Percentiles rank a stretch among this genome's conserved stretches.
These are phyloP conservation scores for Sarcodon sp. DNA, from an alignment of 768 basidiomycete genomes.

Conservation along the genomic window DNA sequence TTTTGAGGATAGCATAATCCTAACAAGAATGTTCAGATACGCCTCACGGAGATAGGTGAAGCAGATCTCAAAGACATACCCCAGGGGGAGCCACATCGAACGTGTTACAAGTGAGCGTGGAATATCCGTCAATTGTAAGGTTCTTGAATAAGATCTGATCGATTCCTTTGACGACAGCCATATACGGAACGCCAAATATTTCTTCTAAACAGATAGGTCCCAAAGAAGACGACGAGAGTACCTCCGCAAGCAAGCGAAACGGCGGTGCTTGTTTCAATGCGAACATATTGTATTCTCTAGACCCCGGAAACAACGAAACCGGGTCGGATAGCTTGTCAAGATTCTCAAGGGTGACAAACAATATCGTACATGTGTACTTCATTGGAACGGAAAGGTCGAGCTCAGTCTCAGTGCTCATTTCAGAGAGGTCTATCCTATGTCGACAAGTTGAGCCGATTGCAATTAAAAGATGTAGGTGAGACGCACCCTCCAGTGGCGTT, in stretches of 20 bases:
- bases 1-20: constrained; percentile 6
- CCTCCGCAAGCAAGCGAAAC: constrained; percentile 25
- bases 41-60: not conserved
- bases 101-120: constrained; percentile 22
- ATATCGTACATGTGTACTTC: constrained; percentile 29
- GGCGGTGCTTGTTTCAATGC: constrained; percentile 23
- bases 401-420: constrained; percentile 20
- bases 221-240: constrained; percentile 25
- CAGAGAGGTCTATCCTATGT: constrained; percentile 22
- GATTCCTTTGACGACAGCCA: constrained; percentile 28
- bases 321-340: constrained; percentile 35
- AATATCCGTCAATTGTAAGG: constrained; percentile 20
- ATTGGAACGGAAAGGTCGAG: constrained; percentile 32
- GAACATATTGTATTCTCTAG: constrained; percentile 22
- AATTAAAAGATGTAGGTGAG: not conserved
- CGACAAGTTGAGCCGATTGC: too few species aligned
- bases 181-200: constrained; percentile 25
- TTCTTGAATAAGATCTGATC: constrained; percentile 30
- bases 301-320: constrained; percentile 19
- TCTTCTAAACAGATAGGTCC: constrained; percentile 27
- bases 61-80: not conserved
- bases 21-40: not conserved
- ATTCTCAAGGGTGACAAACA: constrained; percentile 25
- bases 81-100: not conserved
- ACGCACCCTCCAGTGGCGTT: constrained; percentile 1